Percentiles rank a stretch among this genome's conserved stretches.
These are phyloP conservation scores for Cryptococcus sp. DNA, from an alignment of 1,284 basidiomycete species.

Conservation along the genomic window DNA sequence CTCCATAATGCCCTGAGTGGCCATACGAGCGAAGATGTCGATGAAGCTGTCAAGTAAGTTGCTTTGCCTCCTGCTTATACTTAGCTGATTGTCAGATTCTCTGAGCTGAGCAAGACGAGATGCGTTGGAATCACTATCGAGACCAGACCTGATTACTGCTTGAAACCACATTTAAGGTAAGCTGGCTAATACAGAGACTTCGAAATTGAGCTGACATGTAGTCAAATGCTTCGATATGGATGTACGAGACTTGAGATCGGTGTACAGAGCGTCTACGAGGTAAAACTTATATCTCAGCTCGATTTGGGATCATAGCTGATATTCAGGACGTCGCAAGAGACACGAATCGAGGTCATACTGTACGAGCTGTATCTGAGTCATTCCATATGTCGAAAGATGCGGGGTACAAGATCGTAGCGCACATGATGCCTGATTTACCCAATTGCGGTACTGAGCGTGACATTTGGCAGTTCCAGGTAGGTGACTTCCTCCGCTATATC, in stretches of 20 bases:
- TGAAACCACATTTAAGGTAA: constrained; percentile 88
- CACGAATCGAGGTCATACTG: constrained; percentile 96
- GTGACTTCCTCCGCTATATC: background rate
- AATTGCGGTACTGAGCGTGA: constrained; percentile 97
- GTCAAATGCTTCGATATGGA: constrained; percentile 98
- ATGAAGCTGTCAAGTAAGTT: constrained; percentile 84
- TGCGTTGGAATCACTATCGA: constrained; percentile 99
- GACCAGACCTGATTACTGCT: constrained; percentile 96
- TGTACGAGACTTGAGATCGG: constrained; percentile 98
- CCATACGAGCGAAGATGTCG: constrained; percentile 86
- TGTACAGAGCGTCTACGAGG: constrained; percentile 95
- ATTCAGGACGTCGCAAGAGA: constrained; percentile 84
- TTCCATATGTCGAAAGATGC: constrained; percentile 99
- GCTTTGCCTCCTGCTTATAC: background rate
- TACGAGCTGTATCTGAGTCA: constrained; percentile 93
- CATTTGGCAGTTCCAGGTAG: constrained; percentile 94
- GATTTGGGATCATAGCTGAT: background rate
- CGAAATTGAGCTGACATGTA: constrained; percentile 39
- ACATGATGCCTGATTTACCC: constrained; percentile 98
- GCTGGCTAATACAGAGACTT: constrained; percentile 4
- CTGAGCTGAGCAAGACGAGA: constrained; percentile 95
- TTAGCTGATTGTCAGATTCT: constrained; percentile 59
- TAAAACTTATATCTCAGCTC: constrained; percentile 3
- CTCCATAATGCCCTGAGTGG: constrained; percentile 96
- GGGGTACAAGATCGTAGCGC: constrained; percentile 97